Evolutionary conservation across 1,139 yeast genomes (phyloP), one percentile per base, ranked within the genome.

Genomic region (Saccharomyces hybrid): DNA sequence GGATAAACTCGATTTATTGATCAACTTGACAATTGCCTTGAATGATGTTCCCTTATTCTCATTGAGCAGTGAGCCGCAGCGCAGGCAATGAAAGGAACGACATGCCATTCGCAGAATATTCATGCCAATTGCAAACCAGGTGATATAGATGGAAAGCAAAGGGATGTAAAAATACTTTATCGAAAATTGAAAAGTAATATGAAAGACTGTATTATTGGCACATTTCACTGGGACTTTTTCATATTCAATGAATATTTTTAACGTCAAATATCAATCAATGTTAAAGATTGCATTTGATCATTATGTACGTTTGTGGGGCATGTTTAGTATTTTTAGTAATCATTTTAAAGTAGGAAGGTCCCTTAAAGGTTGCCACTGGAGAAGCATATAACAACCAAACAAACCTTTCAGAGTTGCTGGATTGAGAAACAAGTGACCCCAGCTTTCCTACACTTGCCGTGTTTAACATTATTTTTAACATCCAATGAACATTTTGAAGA

Each of bases 401-500:
- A 34, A 34, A 3, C 5, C 31, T 5, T 23, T 25, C 8, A 19
- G 2, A 16, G 23, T 19, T 19, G 23, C 29, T 9, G 9, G 25
- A 16, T 16, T 16, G 13, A n/a, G n/a, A n/a, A 38, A 29, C 38
- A 32, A 19, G 23, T 19, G 23, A 23, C 25, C 0, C 5, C 25
- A 16, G 11, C 13, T 16, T 16, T 13, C n/a, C 9, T 14, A n/a
- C 0, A 16, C 26, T 38, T 38, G 13, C 7, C 44, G 7, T 2
- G 44, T 38, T 38, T 11, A 0, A 38, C 1, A 38, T 9, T 38
- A 38, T 16, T 11, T 38, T 2, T 19, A 19, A 0, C 23, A 19
- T 1, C 13, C 9, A 9, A 90, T 91, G 97, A 91, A 91, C 71
- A 82, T 91, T 58, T 72, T 91, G 48, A 82, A 84, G 64, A 83